Evolutionary conservation across 176 grass and related monocot genomes (phyloP), one percentile per base, ranked within the genome.

Genomic region (maize (Zea mays)): DNA sequence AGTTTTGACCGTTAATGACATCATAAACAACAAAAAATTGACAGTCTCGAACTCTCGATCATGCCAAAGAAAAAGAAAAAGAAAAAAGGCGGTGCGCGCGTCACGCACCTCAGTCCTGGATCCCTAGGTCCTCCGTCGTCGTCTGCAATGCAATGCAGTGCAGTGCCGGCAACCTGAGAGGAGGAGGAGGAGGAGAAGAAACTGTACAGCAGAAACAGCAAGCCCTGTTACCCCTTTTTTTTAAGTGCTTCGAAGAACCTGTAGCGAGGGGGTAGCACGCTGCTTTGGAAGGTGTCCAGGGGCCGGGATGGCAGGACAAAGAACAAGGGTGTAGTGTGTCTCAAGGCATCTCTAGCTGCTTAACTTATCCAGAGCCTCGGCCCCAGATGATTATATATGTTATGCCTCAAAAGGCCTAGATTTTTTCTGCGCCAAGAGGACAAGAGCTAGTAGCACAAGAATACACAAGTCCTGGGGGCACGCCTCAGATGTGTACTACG

Each of bases 241-340:
- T 66, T 52, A 77, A 71, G 12, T 41, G 11, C 58, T 72, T 56
- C 69, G 48, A 66, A n/a, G 42, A 80, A 43, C 57, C 40, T 52
- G n/a, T n/a, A 67, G 17, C 17, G 20, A 20, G 54, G 54, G 54
- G 54, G 54, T 56, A 56, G 62, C 76, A 79, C 20, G 76, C 75
- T 71, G 58, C 57, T 57, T 67, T 73, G 71, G 59, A 65, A 64
- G 86, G 46, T 14, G 34, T 76, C 71, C 71, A 71, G 69, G 50
- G 63, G 4, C 19, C 59, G 2, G 65, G 10, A 20, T 75, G 70
- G 76, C 2, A 72, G 59, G 66, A 59, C 59, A 72, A 77, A 81
- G 82, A 89, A 85, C 82, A 85, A 72, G 60, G 77, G 8, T 89
- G 76, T 85, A 77, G 78, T 78, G 78, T 85, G 78, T 85, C 82